These are phyloP conservation scores for Stereocaulon alpinum DNA, from an alignment of 495 filamentous ascomycete genomes.

Conservation along the genomic window DNA sequence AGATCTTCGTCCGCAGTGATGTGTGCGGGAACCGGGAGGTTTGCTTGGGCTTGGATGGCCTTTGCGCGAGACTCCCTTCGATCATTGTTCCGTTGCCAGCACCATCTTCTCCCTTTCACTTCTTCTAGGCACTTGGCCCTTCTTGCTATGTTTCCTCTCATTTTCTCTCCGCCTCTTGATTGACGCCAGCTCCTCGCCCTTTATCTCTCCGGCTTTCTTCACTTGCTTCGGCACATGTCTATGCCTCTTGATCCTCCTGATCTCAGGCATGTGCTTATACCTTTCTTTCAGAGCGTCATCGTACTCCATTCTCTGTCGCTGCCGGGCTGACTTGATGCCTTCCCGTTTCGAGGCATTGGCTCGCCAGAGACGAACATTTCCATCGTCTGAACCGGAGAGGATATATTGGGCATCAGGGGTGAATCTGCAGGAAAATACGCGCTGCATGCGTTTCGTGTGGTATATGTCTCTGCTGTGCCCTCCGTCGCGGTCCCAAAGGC, in stretches of 20 bases:
- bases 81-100: conserved; percentile 48
- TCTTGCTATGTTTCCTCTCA: conserved; percentile 79
- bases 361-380: conserved; percentile 88
- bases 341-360: conserved; percentile 75
- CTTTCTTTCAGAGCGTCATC: conserved; percentile 73
- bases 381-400: conserved; percentile 80
- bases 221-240: conserved; percentile 85
- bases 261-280: conserved; percentile 93
- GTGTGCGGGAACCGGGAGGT: no score
- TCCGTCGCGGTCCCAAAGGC: conserved; percentile 67
- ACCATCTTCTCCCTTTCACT: conserved; percentile 92
- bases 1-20: no score
- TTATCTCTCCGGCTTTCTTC: conserved; percentile 97
- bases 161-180: conserved; percentile 92
- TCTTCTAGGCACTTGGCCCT: conserved; percentile 57
- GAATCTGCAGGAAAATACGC: conserved; percentile 77
- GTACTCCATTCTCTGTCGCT: conserved; percentile 84
- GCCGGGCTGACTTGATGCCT: conserved; percentile 72
- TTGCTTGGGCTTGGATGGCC: no score
- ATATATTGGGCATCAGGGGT: conserved; percentile 84
- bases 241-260: conserved; percentile 79
- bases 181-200: conserved; percentile 73
- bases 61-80: neutral
- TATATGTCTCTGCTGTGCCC: conserved; percentile 90
- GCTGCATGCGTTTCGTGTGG: conserved; percentile 96